phyloP scores from a whole-genome alignment of 2,329 filamentous ascomycete genomes.

The Colletotrichum truncatum region DNA sequence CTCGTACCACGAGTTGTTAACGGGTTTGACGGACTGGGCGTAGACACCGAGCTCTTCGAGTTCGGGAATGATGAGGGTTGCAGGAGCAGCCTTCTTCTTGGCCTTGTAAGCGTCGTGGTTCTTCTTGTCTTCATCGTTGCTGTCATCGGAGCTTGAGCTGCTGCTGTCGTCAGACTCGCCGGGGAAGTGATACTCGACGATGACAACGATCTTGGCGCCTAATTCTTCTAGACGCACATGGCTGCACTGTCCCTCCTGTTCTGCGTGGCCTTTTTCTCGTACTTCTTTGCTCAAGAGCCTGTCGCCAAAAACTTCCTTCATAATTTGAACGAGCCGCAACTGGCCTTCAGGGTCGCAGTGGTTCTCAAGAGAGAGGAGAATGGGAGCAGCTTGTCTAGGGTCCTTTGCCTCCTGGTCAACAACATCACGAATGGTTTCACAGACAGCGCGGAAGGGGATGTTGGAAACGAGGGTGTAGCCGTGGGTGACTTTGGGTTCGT shows the following conservation, averaged over 20 bases:
- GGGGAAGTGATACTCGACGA: conserved; percentile 72
- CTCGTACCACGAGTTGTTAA: conserved; percentile 72
- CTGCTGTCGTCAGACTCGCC: conserved; percentile 55
- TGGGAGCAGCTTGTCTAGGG: conserved; percentile 58
- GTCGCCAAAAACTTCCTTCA: conserved; percentile 70
- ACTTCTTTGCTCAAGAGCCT: conserved; percentile 67
- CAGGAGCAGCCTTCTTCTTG: conserved; percentile 57
- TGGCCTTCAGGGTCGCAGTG: conserved; percentile 71
- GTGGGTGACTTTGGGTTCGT: conserved; percentile 76
- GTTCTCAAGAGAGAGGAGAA: conserved; percentile 74
- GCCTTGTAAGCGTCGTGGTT: conserved; percentile 51
- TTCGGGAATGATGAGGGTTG: conserved; percentile 67
- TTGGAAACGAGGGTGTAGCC: conserved; percentile 75
- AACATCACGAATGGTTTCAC: conserved; percentile 71
- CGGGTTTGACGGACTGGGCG: conserved; percentile 74
- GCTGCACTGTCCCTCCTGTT: conserved; percentile 59
- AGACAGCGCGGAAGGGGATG: conserved; percentile 71
- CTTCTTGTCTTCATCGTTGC: conserved; percentile 54
- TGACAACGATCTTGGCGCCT: conserved; percentile 70
- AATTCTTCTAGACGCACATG: conserved; percentile 69
- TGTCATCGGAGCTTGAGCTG: conserved; percentile 44
- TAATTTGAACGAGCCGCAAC: conserved; percentile 69
- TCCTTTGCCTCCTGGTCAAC: conserved; percentile 65
- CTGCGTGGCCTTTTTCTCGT: conserved; percentile 62
- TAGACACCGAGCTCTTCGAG: conserved; percentile 74